These are phyloP conservation scores for Coemansia sp. DNA, from an alignment of 192 early-diverging fungal species.

Conservation along the genomic window DNA sequence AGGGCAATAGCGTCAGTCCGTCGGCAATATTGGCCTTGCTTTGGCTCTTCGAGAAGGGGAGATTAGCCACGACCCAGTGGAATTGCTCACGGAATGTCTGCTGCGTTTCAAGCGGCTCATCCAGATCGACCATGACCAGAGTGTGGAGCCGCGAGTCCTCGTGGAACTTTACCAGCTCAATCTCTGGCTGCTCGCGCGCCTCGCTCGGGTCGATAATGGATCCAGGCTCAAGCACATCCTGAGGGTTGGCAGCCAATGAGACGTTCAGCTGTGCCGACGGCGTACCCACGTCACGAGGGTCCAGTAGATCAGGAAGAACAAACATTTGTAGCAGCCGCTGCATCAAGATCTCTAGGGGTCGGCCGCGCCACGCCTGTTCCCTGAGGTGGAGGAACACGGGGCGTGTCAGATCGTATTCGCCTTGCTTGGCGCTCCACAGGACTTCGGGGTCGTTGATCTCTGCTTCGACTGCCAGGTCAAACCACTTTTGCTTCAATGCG, in stretches of 20 bases:
- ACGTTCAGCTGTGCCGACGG: constrained; percentile 51
- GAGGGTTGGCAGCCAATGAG: constrained; percentile 10
- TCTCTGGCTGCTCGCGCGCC: constrained; percentile 58
- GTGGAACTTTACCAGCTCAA: constrained; percentile 65
- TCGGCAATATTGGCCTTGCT: constrained; percentile 48
- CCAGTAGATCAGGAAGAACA: constrained; percentile 75
- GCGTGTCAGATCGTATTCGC: constrained; percentile 64
- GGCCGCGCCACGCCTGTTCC: constrained; percentile 61
- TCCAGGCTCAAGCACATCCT: constrained; percentile 31
- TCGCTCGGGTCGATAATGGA: constrained; percentile 48
- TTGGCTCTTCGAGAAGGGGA: constrained; percentile 62
- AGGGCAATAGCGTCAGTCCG: constrained; percentile 53
- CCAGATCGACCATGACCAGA: constrained; percentile 69
- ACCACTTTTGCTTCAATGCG: constrained; percentile 56
- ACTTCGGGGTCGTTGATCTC: constrained; percentile 71
- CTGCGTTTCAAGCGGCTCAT: constrained; percentile 64
- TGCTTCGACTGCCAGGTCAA: constrained; percentile 63
- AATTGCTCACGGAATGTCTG: constrained; percentile 70
- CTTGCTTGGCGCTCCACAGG: constrained; percentile 65
- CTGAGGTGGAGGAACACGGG: constrained; percentile 72
- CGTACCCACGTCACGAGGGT: constrained; percentile 45
- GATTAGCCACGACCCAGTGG: constrained; percentile 73
- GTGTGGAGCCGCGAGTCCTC: constrained; percentile 70
- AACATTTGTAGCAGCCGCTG: constrained; percentile 76
- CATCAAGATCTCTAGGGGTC: constrained; percentile 61